Evolutionary conservation across 148 eudicot species (phyloP), one percentile per base, ranked within the genome.

Genomic region (Rhododendron ovatum): DNA sequence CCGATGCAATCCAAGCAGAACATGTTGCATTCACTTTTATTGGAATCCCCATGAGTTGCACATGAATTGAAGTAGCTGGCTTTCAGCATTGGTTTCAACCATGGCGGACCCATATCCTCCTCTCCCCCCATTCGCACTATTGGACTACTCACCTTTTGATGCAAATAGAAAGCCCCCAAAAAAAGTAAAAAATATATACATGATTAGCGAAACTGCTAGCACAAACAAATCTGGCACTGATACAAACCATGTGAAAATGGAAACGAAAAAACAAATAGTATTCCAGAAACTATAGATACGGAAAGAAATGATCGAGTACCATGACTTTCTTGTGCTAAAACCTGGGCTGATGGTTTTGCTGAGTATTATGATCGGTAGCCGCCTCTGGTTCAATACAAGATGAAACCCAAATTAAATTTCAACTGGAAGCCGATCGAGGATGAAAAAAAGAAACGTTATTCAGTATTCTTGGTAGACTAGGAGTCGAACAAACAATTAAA

Each of bases 1-100:
- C 89, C 90, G 82, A 81, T 65, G 86, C 94, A 92, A 73, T 92
- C 94, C 88, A 92, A 86, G 71, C 94, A 92, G 80, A 48, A 92
- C 90, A 91, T 84, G 63, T 92, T 92, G 88, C 91, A 91, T 82
- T 92, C 93, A 53, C 88, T 87, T 61, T 91, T 92, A 73, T 83
- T 88, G 33, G 88, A 87, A 81, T 84, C 80, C 1, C 83, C 87
- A 85, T 92, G 94, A 63, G 88, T 41, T 51, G 89, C 17, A 69
- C 93, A 91, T 30, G 89, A 74, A 15, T 76, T n/a, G 88, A 89
- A 90, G 86, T 89, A 91, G 43, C 69, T 86, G 10, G 86, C 88
- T 75, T 65, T 87, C 59, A 91, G 80, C 92, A 91, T 85, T 77
- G 92, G 92, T 74, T 47, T 84, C 84, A 91, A 61, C 93, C 93